Evolutionary conservation across 208 protist genomes (phyloP).

Genomic region (Borovskyia barvae): DNA sequence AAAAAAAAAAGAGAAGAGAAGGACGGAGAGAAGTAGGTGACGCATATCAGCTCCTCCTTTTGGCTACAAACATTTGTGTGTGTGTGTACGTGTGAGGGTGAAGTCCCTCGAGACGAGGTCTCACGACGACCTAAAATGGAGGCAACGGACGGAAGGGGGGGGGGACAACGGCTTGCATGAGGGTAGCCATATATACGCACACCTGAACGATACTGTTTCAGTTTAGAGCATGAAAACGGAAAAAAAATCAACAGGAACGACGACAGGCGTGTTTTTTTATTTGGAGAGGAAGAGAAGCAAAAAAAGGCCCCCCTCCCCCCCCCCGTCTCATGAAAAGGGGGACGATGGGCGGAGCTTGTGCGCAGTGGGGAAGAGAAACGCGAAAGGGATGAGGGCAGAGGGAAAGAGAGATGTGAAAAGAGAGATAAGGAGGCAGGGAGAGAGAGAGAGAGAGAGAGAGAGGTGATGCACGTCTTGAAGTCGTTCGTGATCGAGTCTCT

Average conservation of each 20-base stretch:
- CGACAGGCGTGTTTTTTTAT: neutral
- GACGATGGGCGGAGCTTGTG: neutral
- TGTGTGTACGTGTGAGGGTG: too few relatives aligned
- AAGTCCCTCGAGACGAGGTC: too few relatives aligned
- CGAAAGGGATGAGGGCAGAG: neutral
- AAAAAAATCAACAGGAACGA: conserved; percentile 5
- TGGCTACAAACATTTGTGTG: too few relatives aligned
- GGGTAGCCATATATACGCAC: too few relatives aligned
- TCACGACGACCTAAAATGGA: too few relatives aligned
- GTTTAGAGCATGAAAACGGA: neutral
- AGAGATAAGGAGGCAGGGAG: neutral
- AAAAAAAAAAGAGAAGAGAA: too few relatives aligned
- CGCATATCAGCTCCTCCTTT: too few relatives aligned
- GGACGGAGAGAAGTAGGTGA: too few relatives aligned
- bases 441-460: conserved; percentile 14
- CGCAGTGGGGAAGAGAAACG: neutral
- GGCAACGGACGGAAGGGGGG: too few relatives aligned
- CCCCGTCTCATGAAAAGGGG: neutral
- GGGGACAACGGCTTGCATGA: too few relatives aligned
- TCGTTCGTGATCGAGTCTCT: too few relatives aligned
- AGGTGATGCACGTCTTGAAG: too few relatives aligned
- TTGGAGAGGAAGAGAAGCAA: conserved; percentile 3
- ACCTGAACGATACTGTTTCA: neutral
- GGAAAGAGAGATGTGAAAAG: neutral
- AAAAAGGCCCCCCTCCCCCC: neutral